Conservation (phyloP, 345 rosid species). For the Eucalyptus fibrosa region DNA sequence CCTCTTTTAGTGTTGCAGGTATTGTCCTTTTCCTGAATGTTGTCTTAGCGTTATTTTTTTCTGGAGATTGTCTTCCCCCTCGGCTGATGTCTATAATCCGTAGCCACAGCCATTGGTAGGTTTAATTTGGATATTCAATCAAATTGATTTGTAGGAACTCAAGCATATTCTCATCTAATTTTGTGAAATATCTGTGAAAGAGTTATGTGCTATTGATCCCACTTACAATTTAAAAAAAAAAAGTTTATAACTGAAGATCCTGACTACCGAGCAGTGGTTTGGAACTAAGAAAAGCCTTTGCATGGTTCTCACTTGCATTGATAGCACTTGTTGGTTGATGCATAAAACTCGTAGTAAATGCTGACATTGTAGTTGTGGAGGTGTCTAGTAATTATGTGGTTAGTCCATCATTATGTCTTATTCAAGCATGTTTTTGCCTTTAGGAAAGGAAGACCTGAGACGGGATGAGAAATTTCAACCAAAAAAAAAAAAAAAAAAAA, state of each 20-base stretch:
- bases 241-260: neutral
- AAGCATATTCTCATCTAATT: neutral
- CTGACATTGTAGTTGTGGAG: neutral
- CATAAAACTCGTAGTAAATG: neutral
- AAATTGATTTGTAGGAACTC: neutral
- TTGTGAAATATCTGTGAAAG: neutral
- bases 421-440: neutral
- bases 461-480: too few relatives aligned
- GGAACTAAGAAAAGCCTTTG: neutral
- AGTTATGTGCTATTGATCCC: neutral
- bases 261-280: neutral
- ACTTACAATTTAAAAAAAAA: neutral
- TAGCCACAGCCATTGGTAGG: neutral
- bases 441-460: neutral
- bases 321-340: neutral
- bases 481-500: too few relatives aligned
- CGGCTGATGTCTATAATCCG: neutral
- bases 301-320: neutral
- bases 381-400: neutral
- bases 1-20: conserved; percentile 93
- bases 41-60: neutral
- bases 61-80: neutral
- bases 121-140: neutral
- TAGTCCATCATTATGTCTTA: neutral
- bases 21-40: neutral